Evolutionary conservation across 495 filamentous ascomycete genomes (phyloP), one percentile per base, ranked within the genome.

Genomic region (Neurospora sublineolata): DNA sequence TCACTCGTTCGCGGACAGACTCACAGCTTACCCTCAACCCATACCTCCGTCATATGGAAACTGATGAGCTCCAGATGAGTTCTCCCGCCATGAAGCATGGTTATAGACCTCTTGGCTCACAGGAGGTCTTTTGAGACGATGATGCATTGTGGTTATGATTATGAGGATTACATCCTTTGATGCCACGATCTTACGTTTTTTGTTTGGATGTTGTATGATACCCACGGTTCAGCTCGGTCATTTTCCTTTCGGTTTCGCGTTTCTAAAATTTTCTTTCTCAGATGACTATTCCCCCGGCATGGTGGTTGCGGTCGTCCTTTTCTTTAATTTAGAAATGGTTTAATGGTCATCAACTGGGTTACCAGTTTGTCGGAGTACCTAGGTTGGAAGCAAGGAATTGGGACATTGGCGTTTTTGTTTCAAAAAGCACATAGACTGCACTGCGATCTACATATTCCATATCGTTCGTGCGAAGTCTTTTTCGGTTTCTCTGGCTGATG

Each of bases 1-100:
- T 72, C 33, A 23, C 64, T 3, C 71, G 39, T 36, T 72, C 71
- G 12, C 67, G 68, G 10, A 72, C 71, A 11, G 71, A 72, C 39
- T 20, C 39, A 6, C 71, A 38, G 16, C 46, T 72, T 18, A 37
- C 64, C 10, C 3, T 37, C 40, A n/a, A n/a, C 27, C 30, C 36
- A 0, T 68, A 37, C 36, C 12, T 37, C 33, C 67, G 20, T 18
- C 67, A 52, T 20, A 72, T 69, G 38, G 71, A 68, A 18, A 23
- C 68, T 6, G 71, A 72, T 27, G 71, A 72, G 64, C 41, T 72
- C 1, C 71, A 72, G 71, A 69, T 69, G 64, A 64, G 38, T 39
- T 23, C 40, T n/a, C 27, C 64, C 10, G 23, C 33, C 11, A 36
- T 38, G 16, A 52, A 27, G 64, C 27, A 69, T 52, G 71, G 64